A percentile compares a stretch with the other conserved stretches of the same genome.
Conservation (phyloP, 208 protist species). For the Vickermania spadyakhi region DNA sequence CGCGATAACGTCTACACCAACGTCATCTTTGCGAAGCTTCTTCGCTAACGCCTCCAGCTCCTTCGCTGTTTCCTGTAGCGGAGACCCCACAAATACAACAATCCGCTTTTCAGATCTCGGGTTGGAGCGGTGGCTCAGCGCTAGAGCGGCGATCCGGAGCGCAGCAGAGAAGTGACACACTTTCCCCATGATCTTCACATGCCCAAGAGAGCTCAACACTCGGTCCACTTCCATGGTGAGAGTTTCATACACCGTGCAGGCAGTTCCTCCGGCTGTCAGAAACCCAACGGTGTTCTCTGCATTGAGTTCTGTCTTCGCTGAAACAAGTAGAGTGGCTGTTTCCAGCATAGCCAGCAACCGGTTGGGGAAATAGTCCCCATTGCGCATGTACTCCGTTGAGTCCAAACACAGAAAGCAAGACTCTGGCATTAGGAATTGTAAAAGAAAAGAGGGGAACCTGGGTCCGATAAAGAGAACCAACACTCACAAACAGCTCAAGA, state of each 20-base stretch:
- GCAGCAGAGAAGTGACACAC: constrained; percentile 83
- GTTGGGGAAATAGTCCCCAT: constrained; percentile 97
- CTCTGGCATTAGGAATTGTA: constrained; percentile 56
- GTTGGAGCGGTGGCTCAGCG: constrained; percentile 95
- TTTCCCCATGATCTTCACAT: constrained; percentile 81
- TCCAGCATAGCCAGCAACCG: constrained; percentile 94
- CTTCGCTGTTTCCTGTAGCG: constrained; percentile 80
- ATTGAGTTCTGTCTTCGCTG: constrained; percentile 92
- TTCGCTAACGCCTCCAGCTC: constrained; percentile 91
- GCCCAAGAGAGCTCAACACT: constrained; percentile 87
- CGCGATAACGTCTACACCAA: constrained; percentile 95
- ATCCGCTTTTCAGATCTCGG: constrained; percentile 94
- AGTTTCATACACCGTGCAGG: constrained; percentile 91
- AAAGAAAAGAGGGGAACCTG: no score
- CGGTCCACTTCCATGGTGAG: constrained; percentile 92
- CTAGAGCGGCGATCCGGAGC: constrained; percentile 93
- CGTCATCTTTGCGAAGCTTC: constrained; percentile 96
- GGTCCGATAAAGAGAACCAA: no score
- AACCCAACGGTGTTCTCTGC: constrained; percentile 96
- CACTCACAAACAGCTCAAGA: no score
- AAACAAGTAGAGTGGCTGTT: constrained; percentile 92
- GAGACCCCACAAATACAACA: constrained; percentile 96
- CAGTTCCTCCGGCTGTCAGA: constrained; percentile 88
- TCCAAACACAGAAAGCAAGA: constrained; percentile 92
- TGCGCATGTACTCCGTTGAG: constrained; percentile 98